A percentile compares a stretch with the other conserved stretches of the same genome.
phyloP scores from a whole-genome alignment of 2,329 filamentous ascomycete genomes.

The Emericellopsis cladophorae region DNA sequence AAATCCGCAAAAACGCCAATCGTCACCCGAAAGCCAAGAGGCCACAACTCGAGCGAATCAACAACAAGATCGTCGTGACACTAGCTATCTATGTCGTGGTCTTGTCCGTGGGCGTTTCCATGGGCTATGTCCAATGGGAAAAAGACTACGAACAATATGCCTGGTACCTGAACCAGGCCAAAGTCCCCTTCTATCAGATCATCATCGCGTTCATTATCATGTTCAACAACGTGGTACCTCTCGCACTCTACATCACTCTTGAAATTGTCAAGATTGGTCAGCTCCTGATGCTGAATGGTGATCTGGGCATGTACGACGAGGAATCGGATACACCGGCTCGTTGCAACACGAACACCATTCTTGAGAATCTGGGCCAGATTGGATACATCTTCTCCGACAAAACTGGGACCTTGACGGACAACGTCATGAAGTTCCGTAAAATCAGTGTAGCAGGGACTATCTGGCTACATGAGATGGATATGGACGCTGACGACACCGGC shows the following conservation, averaged over 20 bases:
- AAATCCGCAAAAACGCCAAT: conserved; percentile 86
- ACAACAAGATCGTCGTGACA: conserved; percentile 71
- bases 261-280: conserved; percentile 74
- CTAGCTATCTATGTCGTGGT: conserved; percentile 69
- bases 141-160: conserved; percentile 50
- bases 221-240: conserved; percentile 90
- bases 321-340: conserved; percentile 74
- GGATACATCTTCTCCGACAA: conserved; percentile 90
- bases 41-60: conserved; percentile 60
- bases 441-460: conserved; percentile 80
- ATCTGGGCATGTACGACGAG: conserved; percentile 85
- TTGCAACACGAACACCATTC: conserved; percentile 86
- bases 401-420: conserved; percentile 88
- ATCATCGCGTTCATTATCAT: conserved; percentile 88
- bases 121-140: conserved; percentile 73
- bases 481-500: conserved; percentile 23
- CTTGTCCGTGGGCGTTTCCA: conserved; percentile 68
- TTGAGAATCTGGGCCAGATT: conserved; percentile 86
- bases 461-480: conserved; percentile 73
- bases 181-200: conserved; percentile 67
- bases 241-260: conserved; percentile 82
- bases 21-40: conserved; percentile 79
- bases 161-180: conserved; percentile 64
- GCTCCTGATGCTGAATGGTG: conserved; percentile 66
- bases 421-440: conserved; percentile 90